Percentiles rank a stretch among this genome's conserved stretches.
Evolutionary conservation across 345 rosid genomes (phyloP).

Genomic region (Euphorbia tirucalli): DNA sequence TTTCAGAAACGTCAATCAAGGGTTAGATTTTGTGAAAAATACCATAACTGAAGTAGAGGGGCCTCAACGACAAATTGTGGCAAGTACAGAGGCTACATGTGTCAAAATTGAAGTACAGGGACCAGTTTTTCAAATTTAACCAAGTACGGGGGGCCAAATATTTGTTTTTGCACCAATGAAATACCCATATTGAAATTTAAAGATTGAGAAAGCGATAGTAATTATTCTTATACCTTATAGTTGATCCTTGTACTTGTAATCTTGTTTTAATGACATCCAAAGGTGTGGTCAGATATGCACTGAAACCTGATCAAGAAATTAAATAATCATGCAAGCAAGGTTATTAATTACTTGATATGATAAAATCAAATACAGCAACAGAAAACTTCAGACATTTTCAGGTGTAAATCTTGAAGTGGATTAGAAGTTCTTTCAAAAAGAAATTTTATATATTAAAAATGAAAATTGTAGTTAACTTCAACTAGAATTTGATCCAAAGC

Average conservation of each 20-base stretch:
- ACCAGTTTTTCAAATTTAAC: conserved; percentile 17
- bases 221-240: conserved; percentile 48
- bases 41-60: too few species aligned
- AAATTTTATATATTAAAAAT: not conserved
- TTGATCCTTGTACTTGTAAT: conserved; percentile 86
- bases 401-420: not conserved
- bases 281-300: conserved; percentile 89
- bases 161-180: not conserved
- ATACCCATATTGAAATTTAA: not conserved
- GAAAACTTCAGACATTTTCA: too few species aligned
- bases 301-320: conserved; percentile 54
- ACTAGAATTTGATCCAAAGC: conserved; percentile 1
- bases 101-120: conserved; percentile 24
- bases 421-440: not conserved
- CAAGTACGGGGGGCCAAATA: not conserved
- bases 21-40: too few species aligned
- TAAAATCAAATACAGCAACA: too few species aligned
- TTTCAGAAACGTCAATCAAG: too few species aligned
- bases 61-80: too few species aligned
- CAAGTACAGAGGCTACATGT: too few species aligned
- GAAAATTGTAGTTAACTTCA: not conserved
- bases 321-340: too few species aligned
- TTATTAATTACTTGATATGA: too few species aligned
- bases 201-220: not conserved
- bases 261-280: conserved; percentile 90